Evolutionary conservation across 345 rosid species (phyloP).

Genomic region (Salix suchowensis): DNA sequence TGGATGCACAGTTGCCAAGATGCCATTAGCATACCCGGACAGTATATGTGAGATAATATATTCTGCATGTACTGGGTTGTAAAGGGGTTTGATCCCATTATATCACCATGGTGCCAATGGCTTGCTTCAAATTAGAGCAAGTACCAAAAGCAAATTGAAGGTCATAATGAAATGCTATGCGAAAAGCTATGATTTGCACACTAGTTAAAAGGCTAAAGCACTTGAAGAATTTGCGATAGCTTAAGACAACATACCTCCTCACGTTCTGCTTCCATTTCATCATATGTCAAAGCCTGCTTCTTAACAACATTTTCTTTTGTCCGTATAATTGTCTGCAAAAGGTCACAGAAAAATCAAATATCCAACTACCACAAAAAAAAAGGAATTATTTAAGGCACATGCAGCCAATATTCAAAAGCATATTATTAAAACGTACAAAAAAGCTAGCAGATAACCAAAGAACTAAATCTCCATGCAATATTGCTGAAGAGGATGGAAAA

Average conservation of each 20-base stretch:
- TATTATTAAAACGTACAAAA: background rate
- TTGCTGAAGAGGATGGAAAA: background rate
- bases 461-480: background rate
- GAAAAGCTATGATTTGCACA: background rate
- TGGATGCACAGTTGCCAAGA: background rate
- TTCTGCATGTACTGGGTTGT: background rate
- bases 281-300: conserved; percentile 91
- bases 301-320: conserved; percentile 84
- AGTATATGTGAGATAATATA: background rate
- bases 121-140: background rate
- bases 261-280: conserved; percentile 96
- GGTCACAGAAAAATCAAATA: conserved; percentile 1
- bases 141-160: background rate
- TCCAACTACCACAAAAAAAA: background rate
- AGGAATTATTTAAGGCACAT: background rate
- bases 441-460: background rate
- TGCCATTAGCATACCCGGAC: background rate
- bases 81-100: background rate
- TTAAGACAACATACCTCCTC: conserved; percentile 53
- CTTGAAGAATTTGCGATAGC: background rate
- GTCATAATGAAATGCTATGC: background rate
- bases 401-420: background rate
- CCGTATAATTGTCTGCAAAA: conserved; percentile 54
- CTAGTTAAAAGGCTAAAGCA: background rate
- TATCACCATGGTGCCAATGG: background rate